A percentile compares a stretch with the other conserved stretches of the same genome.
phyloP scores from a whole-genome alignment of 2,329 filamentous ascomycete species.

The Bipolaris zeicola region DNA sequence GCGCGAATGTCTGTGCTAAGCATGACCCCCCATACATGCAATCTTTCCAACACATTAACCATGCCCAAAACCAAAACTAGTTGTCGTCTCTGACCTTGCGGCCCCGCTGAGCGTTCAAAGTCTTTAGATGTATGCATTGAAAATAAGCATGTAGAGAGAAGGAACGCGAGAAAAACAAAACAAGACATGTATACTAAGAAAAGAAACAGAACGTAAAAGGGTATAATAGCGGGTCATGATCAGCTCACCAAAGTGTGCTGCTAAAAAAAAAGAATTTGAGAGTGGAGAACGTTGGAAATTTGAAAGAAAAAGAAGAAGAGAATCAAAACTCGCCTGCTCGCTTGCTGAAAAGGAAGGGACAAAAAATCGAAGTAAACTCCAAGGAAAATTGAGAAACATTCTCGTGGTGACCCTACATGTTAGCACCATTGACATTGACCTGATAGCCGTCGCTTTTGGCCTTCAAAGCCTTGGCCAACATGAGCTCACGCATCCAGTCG shows the following conservation, averaged over 20 bases:
- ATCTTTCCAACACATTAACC: conserved; percentile 14
- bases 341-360: conserved; percentile 15
- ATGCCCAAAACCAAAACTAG: conserved; percentile 10
- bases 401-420: conserved; percentile 26
- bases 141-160: conserved; percentile 11
- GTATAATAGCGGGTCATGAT: conserved; percentile 39
- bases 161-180: conserved; percentile 10
- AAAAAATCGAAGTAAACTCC: background rate
- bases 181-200: conserved; percentile 7
- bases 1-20: conserved; percentile 5
- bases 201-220: conserved; percentile 26
- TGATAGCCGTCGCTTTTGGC: conserved; percentile 84
- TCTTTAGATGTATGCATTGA: conserved; percentile 24
- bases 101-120: conserved; percentile 22
- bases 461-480: conserved; percentile 85
- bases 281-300: conserved; percentile 3
- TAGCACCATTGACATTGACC: conserved; percentile 74
- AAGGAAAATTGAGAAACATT: background rate
- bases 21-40: background rate
- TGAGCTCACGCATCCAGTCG: conserved; percentile 95
- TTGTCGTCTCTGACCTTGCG: conserved; percentile 28
- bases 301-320: conserved; percentile 5
- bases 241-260: conserved; percentile 13
- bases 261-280: conserved; percentile 13
- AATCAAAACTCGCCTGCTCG: conserved; percentile 24